These are phyloP conservation scores for Rachicladosporium sp. DNA, from an alignment of 2,329 filamentous ascomycete genomes.

Conservation along the genomic window DNA sequence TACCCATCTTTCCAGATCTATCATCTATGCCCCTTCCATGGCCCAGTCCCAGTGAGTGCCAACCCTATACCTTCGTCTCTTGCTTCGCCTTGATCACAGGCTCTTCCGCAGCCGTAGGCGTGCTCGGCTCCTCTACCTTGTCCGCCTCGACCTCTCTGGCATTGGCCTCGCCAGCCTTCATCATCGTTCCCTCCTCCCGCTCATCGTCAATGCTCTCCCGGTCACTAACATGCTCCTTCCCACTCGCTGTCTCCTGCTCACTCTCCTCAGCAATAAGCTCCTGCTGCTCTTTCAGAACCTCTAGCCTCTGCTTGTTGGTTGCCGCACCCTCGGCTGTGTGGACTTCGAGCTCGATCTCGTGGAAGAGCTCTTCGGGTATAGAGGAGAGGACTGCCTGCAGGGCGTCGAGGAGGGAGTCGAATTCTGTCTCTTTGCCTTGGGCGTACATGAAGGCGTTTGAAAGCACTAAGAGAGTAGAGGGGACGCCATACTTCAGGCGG, in stretches of 20 bases:
- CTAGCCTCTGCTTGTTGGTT: slow-evolving; percentile 96
- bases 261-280: slow-evolving; percentile 97
- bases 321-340: slow-evolving; percentile 93
- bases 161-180: no score
- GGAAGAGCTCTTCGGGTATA: slow-evolving; percentile 96
- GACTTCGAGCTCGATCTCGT: slow-evolving; percentile 97
- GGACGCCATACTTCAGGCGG: slow-evolving; percentile 85
- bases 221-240: slow-evolving; percentile 45
- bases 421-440: slow-evolving; percentile 70
- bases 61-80: no score
- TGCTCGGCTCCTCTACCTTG: no score
- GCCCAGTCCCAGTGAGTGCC: no score
- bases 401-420: slow-evolving; percentile 81
- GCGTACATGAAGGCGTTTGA: slow-evolving; percentile 98
- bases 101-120: no score
- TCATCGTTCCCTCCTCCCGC: slow-evolving; percentile 4
- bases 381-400: slow-evolving; percentile 83
- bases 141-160: no score
- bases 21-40: no score
- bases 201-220: slow-evolving; percentile 80
- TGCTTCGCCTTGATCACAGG: no score
- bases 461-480: slow-evolving; percentile 85
- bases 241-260: slow-evolving; percentile 67
- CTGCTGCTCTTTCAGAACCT: slow-evolving; percentile 96
- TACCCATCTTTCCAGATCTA: no score